Percentiles rank a stretch among this genome's conserved stretches.
These are phyloP conservation scores for Batrachochytrium dendrobatidis DNA, from an alignment of 371 early-diverging fungal genomes.

Conservation along the genomic window DNA sequence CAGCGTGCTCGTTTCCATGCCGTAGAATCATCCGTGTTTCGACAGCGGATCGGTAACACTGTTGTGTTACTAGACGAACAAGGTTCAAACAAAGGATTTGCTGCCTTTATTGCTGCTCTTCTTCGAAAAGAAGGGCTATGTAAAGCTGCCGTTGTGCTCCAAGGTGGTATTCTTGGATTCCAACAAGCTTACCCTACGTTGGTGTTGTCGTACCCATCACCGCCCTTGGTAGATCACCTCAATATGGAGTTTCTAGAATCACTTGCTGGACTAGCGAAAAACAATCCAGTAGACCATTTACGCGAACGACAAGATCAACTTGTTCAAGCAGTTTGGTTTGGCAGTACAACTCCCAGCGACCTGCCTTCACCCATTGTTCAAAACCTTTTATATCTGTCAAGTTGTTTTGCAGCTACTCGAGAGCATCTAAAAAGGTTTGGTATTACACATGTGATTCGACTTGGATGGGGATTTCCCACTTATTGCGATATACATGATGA, in stretches of 20 bases:
- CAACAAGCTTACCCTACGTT: neutral
- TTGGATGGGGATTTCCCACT: slow-evolving; percentile 33
- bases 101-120: neutral
- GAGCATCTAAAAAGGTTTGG: slow-evolving; percentile 4
- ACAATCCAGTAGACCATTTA: slow-evolving; percentile 10
- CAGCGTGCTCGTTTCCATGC: no score
- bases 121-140: neutral
- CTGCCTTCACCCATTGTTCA: slow-evolving; percentile 23
- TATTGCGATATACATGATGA: slow-evolving; percentile 2
- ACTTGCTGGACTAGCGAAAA: neutral
- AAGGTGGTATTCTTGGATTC: neutral
- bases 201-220: neutral
- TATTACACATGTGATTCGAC: slow-evolving; percentile 31
- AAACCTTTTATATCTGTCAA: slow-evolving; percentile 28
- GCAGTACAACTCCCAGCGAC: slow-evolving; percentile 18
- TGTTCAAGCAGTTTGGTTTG: slow-evolving; percentile 19
- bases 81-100: neutral
- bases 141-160: neutral
- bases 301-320: slow-evolving; percentile 15
- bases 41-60: neutral
- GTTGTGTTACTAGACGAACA: neutral
- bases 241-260: neutral
- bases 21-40: neutral
- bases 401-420: slow-evolving; percentile 25
- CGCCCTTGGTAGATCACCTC: neutral